A percentile compares a stretch with the other conserved stretches of the same genome.
These are phyloP conservation scores for Aplosporella prunicola DNA, from an alignment of 2,329 filamentous ascomycete species.

Conservation along the genomic window DNA sequence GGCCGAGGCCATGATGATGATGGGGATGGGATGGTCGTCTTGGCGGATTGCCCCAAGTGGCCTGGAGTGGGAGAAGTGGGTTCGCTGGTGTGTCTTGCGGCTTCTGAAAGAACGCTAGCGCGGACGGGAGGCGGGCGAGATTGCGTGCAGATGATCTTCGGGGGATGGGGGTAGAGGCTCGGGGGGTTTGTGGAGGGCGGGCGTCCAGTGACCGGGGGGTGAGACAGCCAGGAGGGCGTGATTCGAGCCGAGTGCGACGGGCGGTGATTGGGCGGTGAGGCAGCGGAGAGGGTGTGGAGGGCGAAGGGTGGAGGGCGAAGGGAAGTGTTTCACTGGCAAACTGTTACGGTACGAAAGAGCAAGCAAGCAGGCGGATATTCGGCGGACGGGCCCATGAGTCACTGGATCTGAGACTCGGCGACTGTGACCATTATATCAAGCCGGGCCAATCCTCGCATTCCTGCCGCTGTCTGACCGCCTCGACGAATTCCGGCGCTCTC, in stretches of 20 bases:
- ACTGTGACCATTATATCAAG: slow-evolving; percentile 6
- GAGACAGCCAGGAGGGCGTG: slow-evolving; percentile 27
- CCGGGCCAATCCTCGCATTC: slow-evolving; percentile 8
- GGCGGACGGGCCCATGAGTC: slow-evolving; percentile 8
- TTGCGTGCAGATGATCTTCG: slow-evolving; percentile 46
- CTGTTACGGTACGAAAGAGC: too few species aligned
- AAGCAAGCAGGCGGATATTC: too few species aligned
- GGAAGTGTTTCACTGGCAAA: slow-evolving; percentile 5
- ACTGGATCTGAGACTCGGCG: slow-evolving; percentile 10
- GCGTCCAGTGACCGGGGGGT: slow-evolving; percentile 26
- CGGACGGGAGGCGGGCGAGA: slow-evolving; percentile 18
- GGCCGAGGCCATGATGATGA: slow-evolving; percentile 62
- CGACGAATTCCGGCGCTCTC: slow-evolving; percentile 11
- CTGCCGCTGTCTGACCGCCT: slow-evolving; percentile 7
- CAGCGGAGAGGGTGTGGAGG: slow-evolving; percentile 10
- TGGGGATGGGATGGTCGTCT: too few species aligned
- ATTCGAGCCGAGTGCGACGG: slow-evolving; percentile 17
- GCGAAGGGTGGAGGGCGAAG: slow-evolving; percentile 5
- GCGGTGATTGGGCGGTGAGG: slow-evolving; percentile 20
- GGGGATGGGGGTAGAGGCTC: slow-evolving; percentile 13
- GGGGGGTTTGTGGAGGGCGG: slow-evolving; percentile 10
- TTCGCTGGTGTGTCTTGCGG: slow-evolving; percentile 5
- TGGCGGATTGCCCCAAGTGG: too few species aligned
- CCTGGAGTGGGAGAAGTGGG: too few species aligned
- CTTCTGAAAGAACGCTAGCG: slow-evolving; percentile 8